These are phyloP conservation scores for Flaveria bidentis DNA, from an alignment of 129 eudicot species.

Conservation along the genomic window DNA sequence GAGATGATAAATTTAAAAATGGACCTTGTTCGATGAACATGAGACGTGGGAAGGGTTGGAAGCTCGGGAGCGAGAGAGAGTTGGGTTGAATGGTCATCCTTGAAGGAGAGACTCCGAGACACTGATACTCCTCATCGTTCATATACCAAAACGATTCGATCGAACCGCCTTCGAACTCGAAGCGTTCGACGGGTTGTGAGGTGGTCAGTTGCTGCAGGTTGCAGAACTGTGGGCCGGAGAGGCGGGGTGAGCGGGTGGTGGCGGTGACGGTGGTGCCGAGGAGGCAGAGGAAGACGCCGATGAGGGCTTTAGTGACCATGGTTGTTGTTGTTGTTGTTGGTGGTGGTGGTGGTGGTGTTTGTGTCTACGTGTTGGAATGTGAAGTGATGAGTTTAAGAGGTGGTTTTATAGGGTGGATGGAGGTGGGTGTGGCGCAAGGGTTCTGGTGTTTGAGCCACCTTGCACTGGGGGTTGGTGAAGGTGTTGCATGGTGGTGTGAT, in stretches of 20 bases:
- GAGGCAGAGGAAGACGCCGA: slow-evolving; percentile 48
- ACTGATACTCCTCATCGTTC: slow-evolving; percentile 57
- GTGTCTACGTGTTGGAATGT: neutral
- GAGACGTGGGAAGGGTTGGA: slow-evolving; percentile 66
- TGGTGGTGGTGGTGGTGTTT: too few species aligned
- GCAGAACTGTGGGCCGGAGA: slow-evolving; percentile 54
- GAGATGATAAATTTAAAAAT: neutral
- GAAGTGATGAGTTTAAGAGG: neutral
- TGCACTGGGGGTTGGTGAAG: slow-evolving; percentile 11
- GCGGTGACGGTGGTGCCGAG: slow-evolving; percentile 44
- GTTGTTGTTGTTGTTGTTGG: neutral
- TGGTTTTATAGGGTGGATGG: slow-evolving; percentile 21
- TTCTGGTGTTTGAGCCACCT: slow-evolving; percentile 38
- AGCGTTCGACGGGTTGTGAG: slow-evolving; percentile 45
- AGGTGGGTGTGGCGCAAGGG: slow-evolving; percentile 38
- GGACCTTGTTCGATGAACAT: slow-evolving; percentile 63
- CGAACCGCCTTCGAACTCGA: slow-evolving; percentile 63
- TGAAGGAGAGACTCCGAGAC: slow-evolving; percentile 54
- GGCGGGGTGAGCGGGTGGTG: slow-evolving; percentile 38
- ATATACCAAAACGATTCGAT: slow-evolving; percentile 59
- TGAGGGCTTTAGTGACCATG: slow-evolving; percentile 47
- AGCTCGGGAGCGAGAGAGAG: slow-evolving; percentile 58
- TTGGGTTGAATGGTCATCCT: slow-evolving; percentile 50
- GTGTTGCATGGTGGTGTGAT: neutral
- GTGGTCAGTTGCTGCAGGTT: slow-evolving; percentile 47